A percentile compares a stretch with the other conserved stretches of the same genome.
These are phyloP conservation scores for Amanita inopinata DNA, from an alignment of 768 basidiomycete genomes.

Conservation along the genomic window DNA sequence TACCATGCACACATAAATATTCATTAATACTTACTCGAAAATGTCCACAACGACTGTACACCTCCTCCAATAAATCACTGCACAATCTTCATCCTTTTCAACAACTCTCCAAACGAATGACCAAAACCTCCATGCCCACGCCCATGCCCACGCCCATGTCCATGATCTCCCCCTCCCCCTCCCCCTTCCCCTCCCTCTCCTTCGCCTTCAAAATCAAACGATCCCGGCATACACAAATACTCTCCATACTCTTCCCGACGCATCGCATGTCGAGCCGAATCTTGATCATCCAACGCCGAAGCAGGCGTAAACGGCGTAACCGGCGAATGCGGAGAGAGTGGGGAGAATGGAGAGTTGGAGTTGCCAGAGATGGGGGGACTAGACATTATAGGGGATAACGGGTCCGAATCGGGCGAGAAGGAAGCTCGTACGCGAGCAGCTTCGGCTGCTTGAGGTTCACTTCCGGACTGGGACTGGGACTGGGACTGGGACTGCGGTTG, in stretches of 20 bases:
- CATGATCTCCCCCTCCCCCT: neutral
- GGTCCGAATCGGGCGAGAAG: too few species aligned
- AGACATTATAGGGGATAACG: too few species aligned
- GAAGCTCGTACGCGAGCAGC: too few species aligned
- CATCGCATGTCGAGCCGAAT: neutral
- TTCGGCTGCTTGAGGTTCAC: neutral
- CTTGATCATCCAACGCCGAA: neutral
- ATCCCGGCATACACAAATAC: slow-evolving; percentile 5
- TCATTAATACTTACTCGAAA: too few species aligned
- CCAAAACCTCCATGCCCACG: neutral
- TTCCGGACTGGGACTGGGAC: neutral
- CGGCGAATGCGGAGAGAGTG: too few species aligned
- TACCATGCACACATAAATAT: too few species aligned
- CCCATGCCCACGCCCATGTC: neutral
- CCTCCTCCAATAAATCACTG: too few species aligned
- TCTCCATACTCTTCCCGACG: neutral
- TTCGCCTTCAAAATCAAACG: slow-evolving; percentile 3
- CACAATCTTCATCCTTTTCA: neutral
- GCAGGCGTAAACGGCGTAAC: too few species aligned
- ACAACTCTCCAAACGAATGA: neutral
- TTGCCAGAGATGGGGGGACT: too few species aligned
- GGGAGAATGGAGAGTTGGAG: too few species aligned
- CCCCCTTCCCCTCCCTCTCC: neutral
- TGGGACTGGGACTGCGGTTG: neutral
- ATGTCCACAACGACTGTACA: too few species aligned